Base-by-base conservation (phyloP, 345 rosid species). In the Linum trigynum region DNA sequence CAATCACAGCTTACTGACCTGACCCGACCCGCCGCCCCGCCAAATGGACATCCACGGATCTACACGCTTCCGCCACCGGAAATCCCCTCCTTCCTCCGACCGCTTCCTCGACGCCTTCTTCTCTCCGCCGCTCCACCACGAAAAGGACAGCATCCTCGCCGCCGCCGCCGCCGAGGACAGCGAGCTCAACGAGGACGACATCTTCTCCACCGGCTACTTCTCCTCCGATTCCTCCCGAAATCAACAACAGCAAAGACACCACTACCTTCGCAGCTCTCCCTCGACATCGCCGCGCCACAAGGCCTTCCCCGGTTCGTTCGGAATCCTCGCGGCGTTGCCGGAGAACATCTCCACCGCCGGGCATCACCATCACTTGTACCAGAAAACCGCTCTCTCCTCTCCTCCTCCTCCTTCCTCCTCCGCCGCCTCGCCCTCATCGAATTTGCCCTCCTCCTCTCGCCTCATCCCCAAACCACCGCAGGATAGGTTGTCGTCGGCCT, bases 311-410 rank as follows among this genome's bases (percentile, higher is more conserved):
- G 88, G 83, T 37, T 80, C 77, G 57, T 88, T 82, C 61, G 97
- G 97, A 66, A 90, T 90, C 76, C 85, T 86, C 38, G 91, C 95
- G 0, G 97, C 88, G 37, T 80, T 88, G 8, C 86, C 85, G 12
- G 92, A 86, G 59, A 66, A 63, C 38, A 71, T 43, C 15, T 15
- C 75, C 16, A 72, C 71, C 17, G 65, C 74, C 0, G 73, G 38
- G n/a, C 64, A 14, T 32, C 65, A 62, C 14, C 64, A 37, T 16
- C 80, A 84, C 56, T 73, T 85, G 60, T 81, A 80, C 73, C 92
- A 85, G 65, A 83, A 82, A 67, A 74, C 89, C 38, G 66, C 75
- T 0, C 69, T 79, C n/a, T 2, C 16, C 23, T 39, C 65, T 32
- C 78, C 81, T 48, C 75, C 65, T 32, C 78, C 81, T 48, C 75